phyloP scores from a whole-genome alignment of 2,329 filamentous ascomycete genomes.

The Clarireedia paspali region DNA sequence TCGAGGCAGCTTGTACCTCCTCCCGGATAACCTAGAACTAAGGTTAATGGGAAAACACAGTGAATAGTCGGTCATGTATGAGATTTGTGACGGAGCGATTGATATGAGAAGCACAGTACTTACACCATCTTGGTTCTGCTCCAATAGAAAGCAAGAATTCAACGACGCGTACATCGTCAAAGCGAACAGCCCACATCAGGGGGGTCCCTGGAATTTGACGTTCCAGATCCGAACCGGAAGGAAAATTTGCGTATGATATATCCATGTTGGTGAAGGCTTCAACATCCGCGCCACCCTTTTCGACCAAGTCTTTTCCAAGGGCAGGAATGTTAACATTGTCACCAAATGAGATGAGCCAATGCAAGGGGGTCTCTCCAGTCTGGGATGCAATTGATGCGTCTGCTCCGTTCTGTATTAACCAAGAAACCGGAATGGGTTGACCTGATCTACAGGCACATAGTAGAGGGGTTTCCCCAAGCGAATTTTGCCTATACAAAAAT shows the following conservation, averaged over 20 bases:
- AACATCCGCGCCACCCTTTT: background rate
- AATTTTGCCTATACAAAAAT: background rate
- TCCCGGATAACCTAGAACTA: background rate
- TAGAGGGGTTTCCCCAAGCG: background rate
- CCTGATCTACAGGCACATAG: constrained; percentile 1
- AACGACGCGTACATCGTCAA: background rate
- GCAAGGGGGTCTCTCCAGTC: background rate
- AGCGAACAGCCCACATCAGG: constrained; percentile 2
- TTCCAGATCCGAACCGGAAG: background rate
- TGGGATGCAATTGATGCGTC: background rate
- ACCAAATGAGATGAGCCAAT: constrained; percentile 4
- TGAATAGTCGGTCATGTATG: too few species aligned
- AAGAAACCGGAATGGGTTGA: background rate
- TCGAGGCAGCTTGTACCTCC: background rate
- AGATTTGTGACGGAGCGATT: too few species aligned
- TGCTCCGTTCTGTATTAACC: background rate
- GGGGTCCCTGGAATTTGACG: background rate
- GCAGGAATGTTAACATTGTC: background rate
- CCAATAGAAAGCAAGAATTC: background rate
- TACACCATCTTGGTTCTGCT: background rate
- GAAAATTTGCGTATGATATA: background rate
- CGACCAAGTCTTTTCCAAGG: constrained; percentile 2
- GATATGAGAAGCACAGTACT: background rate
- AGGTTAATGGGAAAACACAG: too few species aligned
- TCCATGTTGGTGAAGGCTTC: background rate